These are phyloP conservation scores for Arabidopsis lyrata DNA, from an alignment of 441 rosid genomes.

Conservation along the genomic window DNA sequence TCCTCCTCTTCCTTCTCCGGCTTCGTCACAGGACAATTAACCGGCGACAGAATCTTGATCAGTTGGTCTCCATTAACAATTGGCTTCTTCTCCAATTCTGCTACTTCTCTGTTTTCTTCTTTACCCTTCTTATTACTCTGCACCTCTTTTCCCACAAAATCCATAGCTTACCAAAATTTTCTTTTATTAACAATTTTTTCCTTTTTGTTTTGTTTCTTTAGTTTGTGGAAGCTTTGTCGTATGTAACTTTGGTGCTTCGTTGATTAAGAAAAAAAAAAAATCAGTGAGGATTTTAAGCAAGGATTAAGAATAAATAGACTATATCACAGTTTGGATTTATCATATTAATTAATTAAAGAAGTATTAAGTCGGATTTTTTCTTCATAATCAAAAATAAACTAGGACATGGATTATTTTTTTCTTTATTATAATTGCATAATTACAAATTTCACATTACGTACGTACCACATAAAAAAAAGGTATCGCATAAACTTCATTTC, in stretches of 20 bases:
- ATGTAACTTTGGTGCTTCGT: too few species aligned
- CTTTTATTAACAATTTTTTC: not conserved
- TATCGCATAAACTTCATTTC: slow-evolving; percentile 8
- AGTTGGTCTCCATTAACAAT: not conserved
- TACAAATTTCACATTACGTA: not conserved
- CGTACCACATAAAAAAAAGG: not conserved
- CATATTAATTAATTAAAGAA: not conserved
- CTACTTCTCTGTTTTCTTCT: not conserved
- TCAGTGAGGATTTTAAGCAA: too few species aligned
- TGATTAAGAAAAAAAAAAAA: too few species aligned
- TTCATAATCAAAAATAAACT: not conserved
- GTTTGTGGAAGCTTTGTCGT: too few species aligned
- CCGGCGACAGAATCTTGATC: not conserved
- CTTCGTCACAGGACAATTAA: not conserved
- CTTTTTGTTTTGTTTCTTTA: too few species aligned
- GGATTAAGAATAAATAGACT: too few species aligned
- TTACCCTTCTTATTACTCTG: not conserved
- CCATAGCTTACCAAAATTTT: not conserved
- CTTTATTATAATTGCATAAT: not conserved
- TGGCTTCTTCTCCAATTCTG: not conserved
- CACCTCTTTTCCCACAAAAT: not conserved
- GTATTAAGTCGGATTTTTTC: not conserved
- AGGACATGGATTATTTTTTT: not conserved
- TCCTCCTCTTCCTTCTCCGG: not conserved
- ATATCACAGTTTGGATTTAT: not conserved